Evolutionary conservation across 495 filamentous ascomycete species (phyloP).

Genomic region (Cryomyces minteri): DNA sequence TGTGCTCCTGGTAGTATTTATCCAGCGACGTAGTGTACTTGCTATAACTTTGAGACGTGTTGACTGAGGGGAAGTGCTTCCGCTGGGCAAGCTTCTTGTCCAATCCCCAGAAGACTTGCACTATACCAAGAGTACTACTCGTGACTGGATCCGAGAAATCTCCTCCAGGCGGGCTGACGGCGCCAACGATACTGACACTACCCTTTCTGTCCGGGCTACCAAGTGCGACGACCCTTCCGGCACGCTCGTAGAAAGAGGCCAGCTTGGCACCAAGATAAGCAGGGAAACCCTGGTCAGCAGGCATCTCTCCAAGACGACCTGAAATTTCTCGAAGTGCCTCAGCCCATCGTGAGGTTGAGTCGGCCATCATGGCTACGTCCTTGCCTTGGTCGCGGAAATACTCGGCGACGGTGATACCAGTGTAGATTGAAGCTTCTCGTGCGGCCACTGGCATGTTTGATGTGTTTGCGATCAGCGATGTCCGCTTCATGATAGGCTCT

Average conservation of each 20-base stretch:
- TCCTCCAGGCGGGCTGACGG: conserved; percentile 91
- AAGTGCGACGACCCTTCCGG: conserved; percentile 66
- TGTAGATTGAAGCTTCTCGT: conserved; percentile 98
- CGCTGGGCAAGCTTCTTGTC: conserved; percentile 98
- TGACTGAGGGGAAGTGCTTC: conserved; percentile 98
- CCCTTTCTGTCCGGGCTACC: conserved; percentile 77
- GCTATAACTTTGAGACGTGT: conserved; percentile 88
- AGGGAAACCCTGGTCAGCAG: conserved; percentile 97
- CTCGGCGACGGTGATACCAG: conserved; percentile 92
- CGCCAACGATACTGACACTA: conserved; percentile 93
- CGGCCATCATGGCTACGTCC: conserved; percentile 98
- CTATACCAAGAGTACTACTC: conserved; percentile 82
- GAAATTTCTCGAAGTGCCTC: conserved; percentile 98
- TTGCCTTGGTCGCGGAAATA: conserved; percentile 99
- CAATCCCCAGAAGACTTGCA: conserved; percentile 98
- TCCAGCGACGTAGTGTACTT: conserved; percentile 84
- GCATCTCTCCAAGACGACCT: conserved; percentile 98
- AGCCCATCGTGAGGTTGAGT: conserved; percentile 96
- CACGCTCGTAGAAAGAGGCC: conserved; percentile 97
- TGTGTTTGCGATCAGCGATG: conserved; percentile 93
- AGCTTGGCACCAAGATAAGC: conserved; percentile 94
- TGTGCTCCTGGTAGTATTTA: conserved; percentile 81
- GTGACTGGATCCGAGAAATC: conserved; percentile 99
- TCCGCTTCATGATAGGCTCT: conserved; percentile 99
- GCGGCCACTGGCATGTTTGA: conserved; percentile 99